phyloP scores from a whole-genome alignment of 257 asterid genomes.

The Lycium barbarum region DNA sequence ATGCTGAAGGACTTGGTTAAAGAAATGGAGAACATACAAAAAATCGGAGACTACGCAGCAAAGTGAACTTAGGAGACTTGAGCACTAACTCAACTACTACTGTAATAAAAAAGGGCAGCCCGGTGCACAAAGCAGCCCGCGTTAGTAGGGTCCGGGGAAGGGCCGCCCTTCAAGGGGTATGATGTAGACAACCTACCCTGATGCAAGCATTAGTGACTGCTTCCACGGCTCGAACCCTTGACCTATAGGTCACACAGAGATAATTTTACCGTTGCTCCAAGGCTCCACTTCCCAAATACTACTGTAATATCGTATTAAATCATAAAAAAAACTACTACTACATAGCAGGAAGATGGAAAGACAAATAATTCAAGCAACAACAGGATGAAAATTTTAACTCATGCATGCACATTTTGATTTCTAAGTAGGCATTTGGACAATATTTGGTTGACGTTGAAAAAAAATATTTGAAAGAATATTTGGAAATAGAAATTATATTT shows the following conservation, averaged over 20 bases:
- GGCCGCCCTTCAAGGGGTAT: no score
- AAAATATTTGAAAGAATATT: not conserved
- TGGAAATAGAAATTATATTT: not conserved
- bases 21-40: not conserved
- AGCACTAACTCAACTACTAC: not conserved
- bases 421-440: not conserved
- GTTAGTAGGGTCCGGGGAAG: no score
- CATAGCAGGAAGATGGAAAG: not conserved
- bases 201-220: no score
- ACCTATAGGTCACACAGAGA: no score
- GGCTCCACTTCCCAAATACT: not conserved
- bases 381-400: not conserved
- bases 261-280: no score
- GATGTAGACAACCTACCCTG: no score
- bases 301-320: not conserved
- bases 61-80: not conserved
- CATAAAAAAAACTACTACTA: not conserved
- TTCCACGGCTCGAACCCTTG: no score
- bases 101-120: not conserved
- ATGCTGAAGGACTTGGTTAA: not conserved
- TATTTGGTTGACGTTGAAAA: not conserved
- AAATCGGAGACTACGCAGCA: not conserved
- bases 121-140: no score
- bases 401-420: not conserved
- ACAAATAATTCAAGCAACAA: not conserved